Base-by-base conservation (phyloP, 2,329 filamentous ascomycete species). In the Escovopsis sp. region DNA sequence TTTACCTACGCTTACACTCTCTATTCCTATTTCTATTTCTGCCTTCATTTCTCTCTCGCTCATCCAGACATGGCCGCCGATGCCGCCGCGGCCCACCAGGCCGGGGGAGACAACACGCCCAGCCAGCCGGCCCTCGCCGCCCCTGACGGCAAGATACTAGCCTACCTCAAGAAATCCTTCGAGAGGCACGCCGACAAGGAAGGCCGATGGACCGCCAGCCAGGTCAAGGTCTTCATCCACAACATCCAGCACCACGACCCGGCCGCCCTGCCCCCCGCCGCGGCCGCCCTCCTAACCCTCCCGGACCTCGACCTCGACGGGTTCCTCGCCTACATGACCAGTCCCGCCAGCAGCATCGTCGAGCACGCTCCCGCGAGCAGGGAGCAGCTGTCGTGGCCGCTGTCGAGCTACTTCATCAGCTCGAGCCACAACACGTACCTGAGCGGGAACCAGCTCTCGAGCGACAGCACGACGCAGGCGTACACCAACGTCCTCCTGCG, bases 351-450 rank as follows among this genome's bases (percentile, higher is more conserved):
- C 42, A 61, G 66, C 35, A 59, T 62, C 31, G 60, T 64, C 14
- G 61, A 59, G 1, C 20, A 20, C 20, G 20, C 20, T 3, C 66
- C 67, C 2, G 58, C 58, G 15, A 51, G 53, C 20, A 47, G 60
- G 2, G 55, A 65, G 42, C 71, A 76, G 42, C 71, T 91, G 42
- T 75, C 85, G 40, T 81, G 79, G 53, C 88, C 88, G 0, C 65
- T 95, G 47, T 83, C 86, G 45, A 87, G 86, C 62, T 95, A 95
- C 62, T 94, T 86, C 62, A 85, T 95, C 57, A 93, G 81, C 47
- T 94, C 85, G 52, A 94, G 87, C 43, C 88, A 95, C 68, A 95
- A 95, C 62, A 95, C 88, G 0, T 95, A 95, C 52, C 74, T 95
- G 16, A 76, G 87, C 2, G 88, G 88, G 20, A 84, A 89, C 56